Evolutionary conservation across 352 stramenopile genomes (phyloP), one percentile per base, ranked within the genome.

Genomic region (Globisporangium recalcitrans): DNA sequence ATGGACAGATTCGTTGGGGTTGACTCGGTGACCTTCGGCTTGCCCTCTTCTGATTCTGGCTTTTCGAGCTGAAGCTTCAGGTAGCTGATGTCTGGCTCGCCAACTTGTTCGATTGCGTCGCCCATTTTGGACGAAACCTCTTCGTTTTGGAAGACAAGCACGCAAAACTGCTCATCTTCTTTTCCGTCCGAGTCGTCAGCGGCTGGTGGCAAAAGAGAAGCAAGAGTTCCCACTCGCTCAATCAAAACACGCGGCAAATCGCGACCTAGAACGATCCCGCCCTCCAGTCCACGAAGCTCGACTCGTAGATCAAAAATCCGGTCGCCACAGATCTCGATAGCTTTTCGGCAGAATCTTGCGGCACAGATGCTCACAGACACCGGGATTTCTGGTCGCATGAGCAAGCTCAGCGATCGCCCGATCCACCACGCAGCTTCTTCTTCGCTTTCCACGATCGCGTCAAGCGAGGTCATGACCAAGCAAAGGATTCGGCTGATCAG

Each of bases 111-210:
- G 1, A 80, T 52, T 10, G 68, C 73, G n/a, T 82, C 71, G 1
- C 74, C 60, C 11, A 90, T 71, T 52, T 87, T 85, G 10, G 73
- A 62, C 32, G 55, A 13, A 8, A 71, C 68, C 21, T 74, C 58
- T 3, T 84, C 77, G 34, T 62, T 87, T 54, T 77, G 72, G 22
- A 87, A 79, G 49, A 90, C 59, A 11, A 90, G 40, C 9, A 84
- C 73, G 27, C 67, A 78, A 52, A 74, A 75, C n/a, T 75, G 56
- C 13, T 27, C 38, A 7, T 29, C 24, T 14, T 46, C 32, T 40
- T 36, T 22, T n/a, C 31, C 27, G 1, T 68, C 40, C n/a, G 11
- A 47, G 16, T 62, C 21, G 9, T 55, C 13, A 19, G 32, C 3
- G 11, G 21, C 40, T 16, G 31, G 21, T 13, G 58, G 64, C 7